Conservation (phyloP, 75 land plant species). For the Cunninghamia lanceolata region DNA sequence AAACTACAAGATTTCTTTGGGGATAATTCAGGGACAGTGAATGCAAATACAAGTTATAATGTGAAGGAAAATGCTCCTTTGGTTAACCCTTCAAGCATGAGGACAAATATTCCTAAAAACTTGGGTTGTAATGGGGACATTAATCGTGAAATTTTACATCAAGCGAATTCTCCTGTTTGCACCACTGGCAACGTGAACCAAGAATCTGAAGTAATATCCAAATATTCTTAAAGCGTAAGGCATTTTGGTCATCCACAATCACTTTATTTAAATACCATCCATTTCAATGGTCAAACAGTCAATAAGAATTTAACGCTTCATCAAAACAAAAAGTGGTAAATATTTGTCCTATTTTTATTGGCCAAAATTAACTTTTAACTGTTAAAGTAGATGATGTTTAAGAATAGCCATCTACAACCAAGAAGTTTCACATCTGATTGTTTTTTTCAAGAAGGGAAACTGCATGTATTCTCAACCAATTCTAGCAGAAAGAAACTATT, state of each 20-base stretch:
- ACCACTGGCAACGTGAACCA: neutral
- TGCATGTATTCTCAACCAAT: neutral
- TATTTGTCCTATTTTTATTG: too few relatives aligned
- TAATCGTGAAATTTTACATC: neutral
- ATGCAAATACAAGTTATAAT: neutral
- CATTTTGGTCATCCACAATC: neutral
- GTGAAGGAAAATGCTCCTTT: neutral
- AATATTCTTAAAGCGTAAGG: neutral
- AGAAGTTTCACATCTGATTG: neutral
- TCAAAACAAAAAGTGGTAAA: too few relatives aligned
- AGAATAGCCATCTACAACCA: too few relatives aligned
- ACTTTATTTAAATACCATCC: too few relatives aligned
- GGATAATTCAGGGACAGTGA: neutral
- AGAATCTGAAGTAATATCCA: neutral
- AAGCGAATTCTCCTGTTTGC: neutral
- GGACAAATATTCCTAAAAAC: neutral
- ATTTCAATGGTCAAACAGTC: too few relatives aligned
- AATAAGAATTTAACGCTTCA: too few relatives aligned
- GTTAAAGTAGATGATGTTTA: too few relatives aligned
- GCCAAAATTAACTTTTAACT: too few relatives aligned
- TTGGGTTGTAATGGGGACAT: neutral
- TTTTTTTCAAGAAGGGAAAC: too few relatives aligned
- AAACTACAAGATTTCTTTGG: constrained; percentile 1
- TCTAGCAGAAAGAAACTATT: neutral
- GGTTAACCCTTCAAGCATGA: neutral